These are phyloP conservation scores for Exophiala oligosperma DNA, from an alignment of 2,329 filamentous ascomycete genomes.

Conservation along the genomic window DNA sequence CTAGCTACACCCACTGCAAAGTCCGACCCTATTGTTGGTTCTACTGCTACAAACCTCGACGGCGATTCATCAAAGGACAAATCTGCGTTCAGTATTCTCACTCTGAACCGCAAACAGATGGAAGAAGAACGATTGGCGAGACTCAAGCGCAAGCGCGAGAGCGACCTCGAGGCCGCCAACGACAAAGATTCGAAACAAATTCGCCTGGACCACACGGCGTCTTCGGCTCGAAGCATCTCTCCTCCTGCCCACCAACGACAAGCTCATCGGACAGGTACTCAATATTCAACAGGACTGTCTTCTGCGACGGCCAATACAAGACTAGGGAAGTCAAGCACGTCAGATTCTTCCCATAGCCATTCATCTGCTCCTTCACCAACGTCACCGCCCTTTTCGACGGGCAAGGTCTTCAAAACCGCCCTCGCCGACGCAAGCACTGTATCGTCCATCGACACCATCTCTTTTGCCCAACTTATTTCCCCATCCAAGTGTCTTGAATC, in stretches of 20 bases:
- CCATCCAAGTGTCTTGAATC: conserved; percentile 76
- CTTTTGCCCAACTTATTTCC: conserved; percentile 70
- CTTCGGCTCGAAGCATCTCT: conserved; percentile 11
- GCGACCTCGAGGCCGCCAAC: conserved; percentile 32
- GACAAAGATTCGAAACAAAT: background rate
- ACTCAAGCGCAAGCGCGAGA: conserved; percentile 61
- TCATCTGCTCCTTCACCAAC: background rate
- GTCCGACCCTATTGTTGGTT: background rate
- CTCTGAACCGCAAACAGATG: conserved; percentile 77
- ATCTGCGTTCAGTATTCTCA: conserved; percentile 33
- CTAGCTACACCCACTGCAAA: background rate
- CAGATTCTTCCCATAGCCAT: conserved; percentile 4
- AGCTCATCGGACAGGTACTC: background rate
- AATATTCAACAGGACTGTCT: conserved; percentile 6
- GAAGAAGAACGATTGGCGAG: conserved; percentile 78
- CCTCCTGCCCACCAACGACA: conserved; percentile 26
- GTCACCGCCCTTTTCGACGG: conserved; percentile 50
- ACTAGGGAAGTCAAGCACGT: background rate
- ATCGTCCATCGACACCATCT: conserved; percentile 38
- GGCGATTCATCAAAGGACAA: too few relatives aligned
- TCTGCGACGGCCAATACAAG: conserved; percentile 22
- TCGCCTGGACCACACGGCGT: conserved; percentile 27
- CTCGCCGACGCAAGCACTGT: conserved; percentile 57
- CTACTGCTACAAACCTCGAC: background rate
- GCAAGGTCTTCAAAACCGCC: conserved; percentile 81